Evolutionary conservation across 1,284 basidiomycete species (phyloP), one percentile per base, ranked within the genome.

Genomic region (Tilletiaria anomala): DNA sequence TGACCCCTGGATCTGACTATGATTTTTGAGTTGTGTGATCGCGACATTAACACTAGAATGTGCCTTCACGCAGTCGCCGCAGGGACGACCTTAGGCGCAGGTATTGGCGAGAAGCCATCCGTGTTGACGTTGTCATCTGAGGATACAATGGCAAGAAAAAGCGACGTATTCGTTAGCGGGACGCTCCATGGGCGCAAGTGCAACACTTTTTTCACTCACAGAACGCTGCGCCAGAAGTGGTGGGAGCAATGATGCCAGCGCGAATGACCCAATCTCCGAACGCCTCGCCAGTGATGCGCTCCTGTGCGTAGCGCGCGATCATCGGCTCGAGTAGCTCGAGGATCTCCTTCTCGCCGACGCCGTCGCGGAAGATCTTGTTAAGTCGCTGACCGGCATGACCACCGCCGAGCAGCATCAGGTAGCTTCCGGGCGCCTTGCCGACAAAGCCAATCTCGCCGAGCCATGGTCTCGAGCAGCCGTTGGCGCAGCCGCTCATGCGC

Each of bases 331-430:
- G 76, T 56, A 91, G 89, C 5, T 79, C 79, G 38, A 97, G 72
- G 53, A 96, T 96, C 70, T 97, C 89, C 3, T 81, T 82, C 70
- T 96, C 91, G 18, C 80, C 80, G 31, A 96, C 88, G 16, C 26
- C 26, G n/a, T 29, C 53, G 78, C 82, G 71, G 68, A 83, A 89
- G 45, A 87, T 84, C 72, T 94, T 96, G 73, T 88, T 89, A 54
- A 94, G 72, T 23, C 93, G 76, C 65, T 91, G 81, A 35, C 91
- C 93, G 53, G 85, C 75, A 72, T 87, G 91, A 6, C 86, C 87
- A 48, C 91, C 93, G 43, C 93, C 91, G 18, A 97, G 78, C 34
- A 96, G 76, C 89, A 97, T 94, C 36, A 82, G 69, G 68, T 97
- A 97, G 32, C 79, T 77, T 15, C 87, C 89, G 1, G 83, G 86